These are phyloP conservation scores for Metschnikowia proteae DNA, from an alignment of 805 yeast genomes.

Conservation along the genomic window DNA sequence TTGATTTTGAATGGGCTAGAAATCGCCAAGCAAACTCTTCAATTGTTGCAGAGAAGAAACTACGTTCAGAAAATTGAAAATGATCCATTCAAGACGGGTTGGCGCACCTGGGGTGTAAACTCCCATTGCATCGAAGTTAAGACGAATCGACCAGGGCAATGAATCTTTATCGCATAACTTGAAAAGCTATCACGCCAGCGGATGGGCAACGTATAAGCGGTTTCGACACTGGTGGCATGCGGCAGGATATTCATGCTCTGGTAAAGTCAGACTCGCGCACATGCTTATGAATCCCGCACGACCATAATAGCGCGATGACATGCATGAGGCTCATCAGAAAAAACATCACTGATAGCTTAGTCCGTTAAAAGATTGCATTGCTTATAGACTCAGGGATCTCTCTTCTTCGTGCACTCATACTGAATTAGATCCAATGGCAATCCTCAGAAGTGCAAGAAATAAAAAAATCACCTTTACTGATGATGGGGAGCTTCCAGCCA, in stretches of 20 bases:
- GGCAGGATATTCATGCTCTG: not conserved
- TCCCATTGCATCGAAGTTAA: slow-evolving; percentile 15
- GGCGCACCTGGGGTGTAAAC: slow-evolving; percentile 38
- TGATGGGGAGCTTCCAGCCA: slow-evolving; percentile 21
- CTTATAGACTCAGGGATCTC: not conserved
- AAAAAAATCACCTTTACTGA: slow-evolving; percentile 34
- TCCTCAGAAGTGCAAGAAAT: slow-evolving; percentile 26
- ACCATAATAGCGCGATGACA: slow-evolving; percentile 9
- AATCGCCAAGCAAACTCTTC: slow-evolving; percentile 28
- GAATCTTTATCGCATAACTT: too few species aligned
- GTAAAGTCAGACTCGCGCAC: not conserved
- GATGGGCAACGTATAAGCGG: too few species aligned
- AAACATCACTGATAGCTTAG: not conserved
- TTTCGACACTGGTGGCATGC: not conserved
- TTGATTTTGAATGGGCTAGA: slow-evolving; percentile 33
- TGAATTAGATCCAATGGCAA: slow-evolving; percentile 20
- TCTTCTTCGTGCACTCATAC: not conserved
- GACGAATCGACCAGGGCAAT: not conserved
- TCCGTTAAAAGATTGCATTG: not conserved
- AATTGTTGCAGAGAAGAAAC: slow-evolving; percentile 16
- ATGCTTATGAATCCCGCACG: slow-evolving; percentile 10
- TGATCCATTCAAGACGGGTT: slow-evolving; percentile 25
- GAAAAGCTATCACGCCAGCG: too few species aligned
- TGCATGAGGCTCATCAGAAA: slow-evolving; percentile 1
- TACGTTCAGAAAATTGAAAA: slow-evolving; percentile 20